Evolutionary conservation across 2,329 filamentous ascomycete genomes (phyloP).

Genomic region (Beauveria medogensis): DNA sequence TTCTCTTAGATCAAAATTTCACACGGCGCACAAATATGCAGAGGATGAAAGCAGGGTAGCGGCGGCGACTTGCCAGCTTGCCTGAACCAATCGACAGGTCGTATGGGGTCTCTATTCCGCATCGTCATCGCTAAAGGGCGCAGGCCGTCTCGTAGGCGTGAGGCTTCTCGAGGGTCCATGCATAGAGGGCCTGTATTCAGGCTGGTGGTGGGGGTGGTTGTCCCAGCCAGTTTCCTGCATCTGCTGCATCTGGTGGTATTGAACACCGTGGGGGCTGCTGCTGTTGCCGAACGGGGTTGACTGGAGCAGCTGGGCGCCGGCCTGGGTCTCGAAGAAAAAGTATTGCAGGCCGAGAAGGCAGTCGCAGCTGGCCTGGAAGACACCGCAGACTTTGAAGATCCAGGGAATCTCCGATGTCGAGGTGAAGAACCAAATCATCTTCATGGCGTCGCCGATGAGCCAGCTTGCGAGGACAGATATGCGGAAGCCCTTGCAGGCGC

Average conservation of each 20-base stretch:
- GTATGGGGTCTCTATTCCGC: constrained; percentile 17
- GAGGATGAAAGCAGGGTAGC: neutral
- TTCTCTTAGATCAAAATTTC: neutral
- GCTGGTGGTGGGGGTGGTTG: neutral
- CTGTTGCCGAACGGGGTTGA: constrained; percentile 11
- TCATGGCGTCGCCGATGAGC: constrained; percentile 75
- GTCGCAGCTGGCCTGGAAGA: constrained; percentile 76
- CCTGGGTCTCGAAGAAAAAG: constrained; percentile 46
- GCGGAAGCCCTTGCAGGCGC: constrained; percentile 70
- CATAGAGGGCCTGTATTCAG: constrained; percentile 23
- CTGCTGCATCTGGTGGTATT: constrained; percentile 31
- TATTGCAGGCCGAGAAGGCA: constrained; percentile 67
- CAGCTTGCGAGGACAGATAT: constrained; percentile 69
- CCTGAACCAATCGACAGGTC: constrained; percentile 3
- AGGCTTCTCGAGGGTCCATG: constrained; percentile 27
- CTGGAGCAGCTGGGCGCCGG: constrained; percentile 15
- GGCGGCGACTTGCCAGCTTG: constrained; percentile 4
- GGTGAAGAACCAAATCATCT: constrained; percentile 81
- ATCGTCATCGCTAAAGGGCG: constrained; percentile 27
- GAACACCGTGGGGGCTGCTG: constrained; percentile 18
- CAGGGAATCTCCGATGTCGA: constrained; percentile 60
- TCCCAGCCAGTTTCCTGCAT: constrained; percentile 24
- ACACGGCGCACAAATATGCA: neutral
- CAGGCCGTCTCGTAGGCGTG: constrained; percentile 32
- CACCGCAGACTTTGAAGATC: constrained; percentile 74